These are phyloP conservation scores for Raphidocelis subcapitata DNA, from an alignment of 139 green algal genomes.

Conservation along the genomic window DNA sequence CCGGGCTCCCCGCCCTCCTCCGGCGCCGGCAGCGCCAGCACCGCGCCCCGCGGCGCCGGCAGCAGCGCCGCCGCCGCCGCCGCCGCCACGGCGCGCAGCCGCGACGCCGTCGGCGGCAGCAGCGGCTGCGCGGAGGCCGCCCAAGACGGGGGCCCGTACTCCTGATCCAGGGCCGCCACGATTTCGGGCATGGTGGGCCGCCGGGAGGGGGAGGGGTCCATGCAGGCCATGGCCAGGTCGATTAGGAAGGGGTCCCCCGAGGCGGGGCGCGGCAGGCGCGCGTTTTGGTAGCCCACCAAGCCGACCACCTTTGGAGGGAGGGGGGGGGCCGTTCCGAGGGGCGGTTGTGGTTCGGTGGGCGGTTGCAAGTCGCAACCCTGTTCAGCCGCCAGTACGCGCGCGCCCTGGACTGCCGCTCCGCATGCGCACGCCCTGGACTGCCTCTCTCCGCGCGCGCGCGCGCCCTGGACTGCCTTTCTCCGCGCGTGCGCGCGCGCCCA, in stretches of 20 bases:
- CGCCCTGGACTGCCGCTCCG: no score
- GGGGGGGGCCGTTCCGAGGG: constrained; percentile 4
- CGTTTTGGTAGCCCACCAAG: neutral
- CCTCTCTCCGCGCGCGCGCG: neutral
- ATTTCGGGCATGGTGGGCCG: neutral
- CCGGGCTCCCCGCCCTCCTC: no score
- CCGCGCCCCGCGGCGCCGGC: neutral
- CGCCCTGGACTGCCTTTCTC: neutral
- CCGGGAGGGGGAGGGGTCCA: neutral
- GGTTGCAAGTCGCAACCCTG: neutral
- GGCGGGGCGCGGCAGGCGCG: constrained; percentile 1
- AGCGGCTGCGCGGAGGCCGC: constrained; percentile 8
- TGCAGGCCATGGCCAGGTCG: neutral
- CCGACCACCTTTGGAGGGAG: constrained; percentile 11
- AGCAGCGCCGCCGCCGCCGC: neutral
- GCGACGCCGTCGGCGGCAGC: constrained; percentile 13
- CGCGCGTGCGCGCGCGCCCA: neutral
- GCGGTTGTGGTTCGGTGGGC: neutral
- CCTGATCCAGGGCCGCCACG: constrained; percentile 14
- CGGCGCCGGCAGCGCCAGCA: neutral
- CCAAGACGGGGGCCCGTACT: constrained; percentile 25
- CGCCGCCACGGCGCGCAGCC: no score
- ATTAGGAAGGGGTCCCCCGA: constrained; percentile 8
- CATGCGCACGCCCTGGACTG: neutral
- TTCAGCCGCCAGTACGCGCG: neutral